Base-by-base conservation (phyloP, 2,329 filamentous ascomycete genomes). In the Colletotrichum navitas region DNA sequence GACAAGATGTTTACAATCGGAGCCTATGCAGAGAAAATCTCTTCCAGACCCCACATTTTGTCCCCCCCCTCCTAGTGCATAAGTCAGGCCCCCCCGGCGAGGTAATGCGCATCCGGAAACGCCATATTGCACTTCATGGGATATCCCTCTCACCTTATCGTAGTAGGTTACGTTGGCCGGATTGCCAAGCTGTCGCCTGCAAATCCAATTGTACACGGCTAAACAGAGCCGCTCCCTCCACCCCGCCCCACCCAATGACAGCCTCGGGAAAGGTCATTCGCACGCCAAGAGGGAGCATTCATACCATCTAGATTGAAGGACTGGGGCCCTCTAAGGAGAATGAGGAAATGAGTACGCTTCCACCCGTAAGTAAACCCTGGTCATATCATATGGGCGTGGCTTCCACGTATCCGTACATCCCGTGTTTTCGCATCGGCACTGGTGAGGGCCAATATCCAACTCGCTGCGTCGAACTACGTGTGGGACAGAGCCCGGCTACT, bases 1-100 rank as follows among this genome's bases (percentile, higher is more conserved):
- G 29, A 10, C 2, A 0, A 0, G 1, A 0, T 0, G 2, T 3
- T 12, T n/a, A 14, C 12, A 41, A 29, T 1, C 39, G 24, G 16
- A 1, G 5, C 16, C 5, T 14, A 41, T 63, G 1, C 1, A 39
- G 36, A 12, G 11, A 1, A 39, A 2, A 5, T 11, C 16, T 39
- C 12, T 3, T 36, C 12, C 3, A 2, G 7, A 3, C 26, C 58
- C 16, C 16, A 21, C 32, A 62, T 11, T 10, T 29, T 12, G 11
- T 18, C 14, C 32, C 14, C 32, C 59, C n/a, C n/a, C n/a, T n/a
- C n/a, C n/a, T n/a, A n/a, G n/a, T 12, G 45, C 45, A 62, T 29
- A 26, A 56, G 12, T 39, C 29, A 47, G 21, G 11, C 2, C 1
- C 21, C 11, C 8, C 5, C 14, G 4, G 1, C 5, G 5, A 41